Evolutionary conservation across 73 alveolate genomes (phyloP).

Genomic region (Uronychia setigera): DNA sequence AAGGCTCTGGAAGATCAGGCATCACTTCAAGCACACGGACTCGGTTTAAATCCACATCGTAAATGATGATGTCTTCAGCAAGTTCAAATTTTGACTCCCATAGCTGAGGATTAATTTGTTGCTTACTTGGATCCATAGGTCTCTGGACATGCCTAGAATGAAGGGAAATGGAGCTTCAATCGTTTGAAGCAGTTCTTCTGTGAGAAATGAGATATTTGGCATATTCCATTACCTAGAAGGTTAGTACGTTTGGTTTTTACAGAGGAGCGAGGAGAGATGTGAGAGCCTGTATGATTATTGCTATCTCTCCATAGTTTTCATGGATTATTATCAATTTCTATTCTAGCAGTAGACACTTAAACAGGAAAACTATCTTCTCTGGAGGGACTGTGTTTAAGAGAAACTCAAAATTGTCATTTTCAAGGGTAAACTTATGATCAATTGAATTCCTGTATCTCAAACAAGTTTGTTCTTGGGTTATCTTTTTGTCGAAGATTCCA

Average conservation of each 20-base stretch:
- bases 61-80: not conserved
- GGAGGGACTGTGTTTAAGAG: not conserved
- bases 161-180: conserved; percentile 57
- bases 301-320: not conserved
- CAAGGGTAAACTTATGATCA: not conserved
- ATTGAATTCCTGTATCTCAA: too few species aligned
- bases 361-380: not conserved
- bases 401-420: not conserved
- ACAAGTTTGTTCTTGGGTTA: too few species aligned
- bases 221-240: conserved; percentile 43
- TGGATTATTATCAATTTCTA: not conserved
- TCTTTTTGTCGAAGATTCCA: too few species aligned
- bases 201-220: conserved; percentile 34
- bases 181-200: conserved; percentile 29
- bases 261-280: not conserved
- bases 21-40: not conserved
- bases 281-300: not conserved
- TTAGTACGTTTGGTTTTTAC: not conserved
- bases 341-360: not conserved
- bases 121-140: conserved; percentile 26
- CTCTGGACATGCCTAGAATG: conserved; percentile 38
- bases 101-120: not conserved
- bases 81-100: not conserved
- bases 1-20: not conserved
- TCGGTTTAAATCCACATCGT: not conserved